phyloP scores from a whole-genome alignment of 495 filamentous ascomycete genomes.

The Sporormia fimetaria region DNA sequence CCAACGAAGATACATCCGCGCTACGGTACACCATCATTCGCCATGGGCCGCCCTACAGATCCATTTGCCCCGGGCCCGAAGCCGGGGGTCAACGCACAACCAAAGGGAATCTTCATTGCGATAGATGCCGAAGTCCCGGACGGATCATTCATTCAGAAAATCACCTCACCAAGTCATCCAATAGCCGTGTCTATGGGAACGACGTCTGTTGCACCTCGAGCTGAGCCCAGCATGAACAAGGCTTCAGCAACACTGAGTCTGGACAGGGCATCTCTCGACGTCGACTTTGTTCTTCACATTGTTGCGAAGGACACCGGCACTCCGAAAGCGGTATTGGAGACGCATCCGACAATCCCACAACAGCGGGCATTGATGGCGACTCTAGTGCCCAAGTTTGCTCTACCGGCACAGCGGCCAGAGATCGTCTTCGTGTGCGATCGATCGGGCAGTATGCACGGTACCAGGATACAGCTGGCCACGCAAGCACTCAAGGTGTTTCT shows the following conservation, averaged over 20 bases:
- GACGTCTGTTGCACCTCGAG: slow-evolving; percentile 36
- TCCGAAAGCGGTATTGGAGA: slow-evolving; percentile 52
- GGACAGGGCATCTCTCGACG: slow-evolving; percentile 36
- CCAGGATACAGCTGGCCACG: slow-evolving; percentile 44
- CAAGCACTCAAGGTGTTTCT: slow-evolving; percentile 55
- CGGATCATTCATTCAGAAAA: slow-evolving; percentile 42
- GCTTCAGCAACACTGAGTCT: slow-evolving; percentile 52
- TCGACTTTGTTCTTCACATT: slow-evolving; percentile 46
- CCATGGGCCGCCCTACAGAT: slow-evolving; percentile 15
- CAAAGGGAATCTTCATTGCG: slow-evolving; percentile 44
- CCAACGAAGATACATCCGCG: slow-evolving; percentile 52
- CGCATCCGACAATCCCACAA: slow-evolving; percentile 45
- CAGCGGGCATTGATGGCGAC: slow-evolving; percentile 58
- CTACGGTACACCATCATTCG: slow-evolving; percentile 43
- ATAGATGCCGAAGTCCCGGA: slow-evolving; percentile 50
- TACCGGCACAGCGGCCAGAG: slow-evolving; percentile 45
- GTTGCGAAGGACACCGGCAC: slow-evolving; percentile 43
- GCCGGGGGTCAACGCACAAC: no score
- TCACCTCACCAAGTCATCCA: slow-evolving; percentile 57
- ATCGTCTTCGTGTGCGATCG: slow-evolving; percentile 62
- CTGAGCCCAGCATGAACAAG: slow-evolving; percentile 40
- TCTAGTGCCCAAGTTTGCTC: slow-evolving; percentile 52
- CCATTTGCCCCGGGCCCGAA: slow-evolving; percentile 11
- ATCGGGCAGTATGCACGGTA: slow-evolving; percentile 50
- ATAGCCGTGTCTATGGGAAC: slow-evolving; percentile 52